Evolutionary conservation across 2,329 filamentous ascomycete genomes (phyloP), one percentile per base, ranked within the genome.

Genomic region (Pseudogymnoascus sp.): DNA sequence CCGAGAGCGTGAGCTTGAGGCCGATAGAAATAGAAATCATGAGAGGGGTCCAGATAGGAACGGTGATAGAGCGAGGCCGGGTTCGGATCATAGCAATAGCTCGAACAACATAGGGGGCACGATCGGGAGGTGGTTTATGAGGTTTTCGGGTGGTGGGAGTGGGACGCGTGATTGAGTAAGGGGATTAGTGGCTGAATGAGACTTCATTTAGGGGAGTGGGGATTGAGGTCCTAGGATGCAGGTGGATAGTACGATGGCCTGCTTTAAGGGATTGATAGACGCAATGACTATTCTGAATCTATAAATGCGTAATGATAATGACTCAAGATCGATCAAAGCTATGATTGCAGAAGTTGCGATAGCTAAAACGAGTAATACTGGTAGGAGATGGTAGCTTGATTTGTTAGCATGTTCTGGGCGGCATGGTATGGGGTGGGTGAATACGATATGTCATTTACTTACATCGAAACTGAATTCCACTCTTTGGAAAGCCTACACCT

Each of bases 91-190:
- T 19, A 57, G 50, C 50, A 53, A 53, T 21, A 57, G 50, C n/a
- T 57, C 50, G 4, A 33, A 33, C 6, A 33, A 33, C 26, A 57
- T 57, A 19, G 28, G 15, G 3, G 50, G 28, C 1, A 13, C 50
- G 10, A 33, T 57, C n/a, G 50, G 50, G n/a, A 57, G 50, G n/a
- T 57, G 50, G 50, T 57, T 57, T 31, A 57, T 26, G 50, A 57
- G 50, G n/a, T 57, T 57, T 4, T 53, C n/a, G 9, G 50, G 28
- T 7, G 50, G 50, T 13, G 28, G 50, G 28, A 21, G 5, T 57
- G 50, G 28, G 28, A 57, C 9, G 44, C n/a, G 31, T 11, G 44
- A 53, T 9, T 31, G 15, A 53, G 1, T 53, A 19, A n/a, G 9
- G 7, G 23, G 11, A 8, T 31, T 26, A 53, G n/a, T 17, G 8